Conservation (phyloP, 768 basidiomycete genomes). For the Multifurca ochricompacta region DNA sequence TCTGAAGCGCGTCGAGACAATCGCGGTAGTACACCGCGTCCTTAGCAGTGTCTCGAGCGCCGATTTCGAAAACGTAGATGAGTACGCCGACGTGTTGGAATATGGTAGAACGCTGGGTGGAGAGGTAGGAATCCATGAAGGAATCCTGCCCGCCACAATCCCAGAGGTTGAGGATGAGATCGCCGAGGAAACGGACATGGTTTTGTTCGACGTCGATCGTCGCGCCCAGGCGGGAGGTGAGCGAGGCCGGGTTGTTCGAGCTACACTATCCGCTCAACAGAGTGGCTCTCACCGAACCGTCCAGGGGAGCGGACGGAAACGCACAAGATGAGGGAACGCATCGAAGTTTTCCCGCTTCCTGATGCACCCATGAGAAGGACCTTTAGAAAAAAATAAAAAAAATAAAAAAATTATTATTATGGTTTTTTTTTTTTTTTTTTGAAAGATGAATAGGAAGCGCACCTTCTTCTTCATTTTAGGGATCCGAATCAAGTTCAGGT, state of each 20-base stretch:
- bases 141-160: constrained; percentile 98
- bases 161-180: constrained; percentile 94
- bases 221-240: constrained; percentile 86
- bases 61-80: constrained; percentile 98
- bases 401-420: too few relatives aligned
- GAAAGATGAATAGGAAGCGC: neutral
- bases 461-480: constrained; percentile 34
- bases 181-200: constrained; percentile 93
- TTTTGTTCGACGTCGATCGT: constrained; percentile 98
- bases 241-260: constrained; percentile 88
- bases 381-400: constrained; percentile 34
- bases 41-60: constrained; percentile 72
- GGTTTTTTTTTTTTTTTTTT: too few relatives aligned
- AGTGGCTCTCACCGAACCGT: constrained; percentile 9
- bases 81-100: constrained; percentile 96
- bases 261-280: constrained; percentile 34
- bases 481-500: too few relatives aligned
- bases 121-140: constrained; percentile 96
- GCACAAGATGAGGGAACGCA: constrained; percentile 98
- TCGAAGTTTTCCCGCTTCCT: constrained; percentile 92
- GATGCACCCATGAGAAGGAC: constrained; percentile 98
- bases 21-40: constrained; percentile 91
- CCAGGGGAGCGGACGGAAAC: constrained; percentile 29
- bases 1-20: constrained; percentile 75
- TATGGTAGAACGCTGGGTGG: constrained; percentile 84